These are phyloP conservation scores for Casuarina equisetifolia DNA, from an alignment of 306 rosid species.

Conservation along the genomic window DNA sequence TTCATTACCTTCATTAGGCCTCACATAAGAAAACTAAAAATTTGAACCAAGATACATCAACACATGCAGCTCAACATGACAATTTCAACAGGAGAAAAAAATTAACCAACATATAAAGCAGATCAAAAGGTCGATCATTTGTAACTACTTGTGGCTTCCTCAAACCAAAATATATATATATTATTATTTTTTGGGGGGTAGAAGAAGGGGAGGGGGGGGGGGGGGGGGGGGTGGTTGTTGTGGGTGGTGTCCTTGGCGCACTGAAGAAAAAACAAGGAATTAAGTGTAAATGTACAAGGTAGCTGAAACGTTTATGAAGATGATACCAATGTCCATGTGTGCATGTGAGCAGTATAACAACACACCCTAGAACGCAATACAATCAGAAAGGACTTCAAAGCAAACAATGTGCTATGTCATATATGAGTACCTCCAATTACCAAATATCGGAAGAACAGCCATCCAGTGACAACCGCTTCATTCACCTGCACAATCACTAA, in stretches of 20 bases:
- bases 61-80: background rate
- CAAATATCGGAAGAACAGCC: slow-evolving; percentile 98
- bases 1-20: background rate
- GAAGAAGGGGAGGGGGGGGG: too few species aligned
- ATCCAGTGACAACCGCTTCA: slow-evolving; percentile 96
- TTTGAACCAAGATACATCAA: background rate
- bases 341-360: background rate
- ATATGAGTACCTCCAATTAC: slow-evolving; percentile 88
- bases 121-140: background rate
- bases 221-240: too few species aligned
- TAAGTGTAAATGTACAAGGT: background rate
- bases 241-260: too few species aligned
- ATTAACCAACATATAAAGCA: background rate
- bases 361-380: background rate
- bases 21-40: slow-evolving; percentile 5
- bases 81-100: background rate
- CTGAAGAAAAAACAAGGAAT: background rate
- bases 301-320: background rate
- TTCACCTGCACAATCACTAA: slow-evolving; percentile 55
- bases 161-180: background rate
- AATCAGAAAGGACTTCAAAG: background rate
- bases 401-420: slow-evolving; percentile 5
- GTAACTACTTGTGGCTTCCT: background rate
- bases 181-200: too few species aligned
- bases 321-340: background rate